phyloP scores from a whole-genome alignment of 163 green algal species.

The Prototheca wickerhamii region DNA sequence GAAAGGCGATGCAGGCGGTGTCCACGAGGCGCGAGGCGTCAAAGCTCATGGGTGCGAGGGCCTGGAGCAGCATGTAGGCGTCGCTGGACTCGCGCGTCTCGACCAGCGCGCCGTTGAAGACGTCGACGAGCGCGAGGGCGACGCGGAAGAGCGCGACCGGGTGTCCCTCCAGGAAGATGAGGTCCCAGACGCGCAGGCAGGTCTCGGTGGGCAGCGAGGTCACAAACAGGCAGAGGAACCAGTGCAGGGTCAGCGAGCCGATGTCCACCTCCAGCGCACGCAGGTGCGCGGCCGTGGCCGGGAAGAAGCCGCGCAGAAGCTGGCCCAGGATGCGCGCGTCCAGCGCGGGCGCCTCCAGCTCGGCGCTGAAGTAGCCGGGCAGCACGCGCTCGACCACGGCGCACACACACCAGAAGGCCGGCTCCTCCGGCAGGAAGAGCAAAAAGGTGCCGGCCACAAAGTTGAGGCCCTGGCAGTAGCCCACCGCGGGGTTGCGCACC shows the following conservation, averaged over 20 bases:
- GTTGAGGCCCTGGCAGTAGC: slow-evolving; percentile 90
- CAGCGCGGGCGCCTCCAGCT: slow-evolving; percentile 53
- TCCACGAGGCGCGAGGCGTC: slow-evolving; percentile 53
- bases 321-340: slow-evolving; percentile 51
- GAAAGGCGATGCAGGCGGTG: slow-evolving; percentile 45
- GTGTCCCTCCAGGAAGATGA: slow-evolving; percentile 73
- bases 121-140: slow-evolving; percentile 67
- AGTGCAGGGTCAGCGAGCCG: slow-evolving; percentile 42
- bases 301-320: slow-evolving; percentile 45
- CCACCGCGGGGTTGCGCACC: slow-evolving; percentile 67
- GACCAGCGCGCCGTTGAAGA: slow-evolving; percentile 55
- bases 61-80: slow-evolving; percentile 54
- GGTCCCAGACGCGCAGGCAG: slow-evolving; percentile 86
- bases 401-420: slow-evolving; percentile 70
- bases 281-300: slow-evolving; percentile 42
- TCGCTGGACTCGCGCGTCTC: slow-evolving; percentile 36
- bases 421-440: slow-evolving; percentile 61
- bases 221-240: slow-evolving; percentile 90
- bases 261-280: slow-evolving; percentile 57
- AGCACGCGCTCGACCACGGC: slow-evolving; percentile 57
- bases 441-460: slow-evolving; percentile 67
- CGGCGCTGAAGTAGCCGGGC: slow-evolving; percentile 44
- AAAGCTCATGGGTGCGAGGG: slow-evolving; percentile 58
- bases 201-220: slow-evolving; percentile 80
- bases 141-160: slow-evolving; percentile 62